phyloP scores from a whole-genome alignment of 2,329 filamentous ascomycete genomes.

The Paracoccidioides lutzii region DNA sequence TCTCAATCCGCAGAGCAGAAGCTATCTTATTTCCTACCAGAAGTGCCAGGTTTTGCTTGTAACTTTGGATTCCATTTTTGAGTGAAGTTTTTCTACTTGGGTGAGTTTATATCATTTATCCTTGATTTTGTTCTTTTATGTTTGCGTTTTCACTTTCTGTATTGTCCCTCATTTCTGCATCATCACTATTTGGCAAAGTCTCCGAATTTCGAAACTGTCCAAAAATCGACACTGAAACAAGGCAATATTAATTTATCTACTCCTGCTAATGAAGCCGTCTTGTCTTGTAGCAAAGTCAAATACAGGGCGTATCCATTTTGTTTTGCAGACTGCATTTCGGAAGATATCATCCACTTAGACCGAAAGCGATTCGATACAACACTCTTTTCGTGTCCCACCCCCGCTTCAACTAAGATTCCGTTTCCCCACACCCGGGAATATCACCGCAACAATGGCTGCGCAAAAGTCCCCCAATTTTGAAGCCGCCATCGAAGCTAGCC shows the following conservation, averaged over 20 bases:
- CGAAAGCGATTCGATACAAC: not conserved
- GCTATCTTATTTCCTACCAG: not conserved
- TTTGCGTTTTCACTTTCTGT: too few relatives aligned
- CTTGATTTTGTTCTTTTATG: too few relatives aligned
- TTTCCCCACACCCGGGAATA: not conserved
- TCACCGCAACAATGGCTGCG: conserved; percentile 4
- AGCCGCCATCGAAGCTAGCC: conserved; percentile 21
- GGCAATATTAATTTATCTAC: not conserved
- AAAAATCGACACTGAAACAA: too few relatives aligned
- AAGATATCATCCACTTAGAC: not conserved
- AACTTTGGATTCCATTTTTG: not conserved
- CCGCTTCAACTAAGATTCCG: not conserved
- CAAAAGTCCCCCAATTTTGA: conserved; percentile 19
- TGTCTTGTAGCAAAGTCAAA: not conserved
- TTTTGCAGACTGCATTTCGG: not conserved
- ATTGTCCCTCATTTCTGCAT: too few relatives aligned
- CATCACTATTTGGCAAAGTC: too few relatives aligned
- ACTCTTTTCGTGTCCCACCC: not conserved
- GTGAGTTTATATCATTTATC: too few relatives aligned
- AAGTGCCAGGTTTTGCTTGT: not conserved
- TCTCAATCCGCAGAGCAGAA: not conserved
- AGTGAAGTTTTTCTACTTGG: too few relatives aligned
- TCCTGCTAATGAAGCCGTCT: not conserved
- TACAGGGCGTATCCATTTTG: not conserved
- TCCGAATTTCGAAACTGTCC: too few relatives aligned